phyloP scores from a whole-genome alignment of 169 alveolate genomes.

The Perkinsus marinus region DNA sequence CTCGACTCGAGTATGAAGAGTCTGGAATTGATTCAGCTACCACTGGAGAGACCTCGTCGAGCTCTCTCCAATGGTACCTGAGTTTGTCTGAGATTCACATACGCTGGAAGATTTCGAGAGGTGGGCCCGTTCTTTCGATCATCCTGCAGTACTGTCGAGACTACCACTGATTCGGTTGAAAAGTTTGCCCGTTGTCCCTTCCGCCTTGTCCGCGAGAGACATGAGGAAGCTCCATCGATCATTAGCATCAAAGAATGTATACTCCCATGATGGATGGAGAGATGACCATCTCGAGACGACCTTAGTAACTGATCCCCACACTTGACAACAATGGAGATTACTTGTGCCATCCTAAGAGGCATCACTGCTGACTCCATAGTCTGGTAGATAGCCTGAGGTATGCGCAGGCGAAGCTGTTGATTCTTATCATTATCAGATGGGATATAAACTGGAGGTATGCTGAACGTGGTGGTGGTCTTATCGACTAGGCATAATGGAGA shows the following conservation, averaged over 20 bases:
- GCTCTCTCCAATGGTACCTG: too few species aligned
- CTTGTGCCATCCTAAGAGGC: not conserved
- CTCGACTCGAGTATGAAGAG: too few species aligned
- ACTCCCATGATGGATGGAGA: not conserved
- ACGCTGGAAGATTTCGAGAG: not conserved
- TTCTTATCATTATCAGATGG: not conserved
- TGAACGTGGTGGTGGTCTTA: not conserved
- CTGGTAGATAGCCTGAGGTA: not conserved
- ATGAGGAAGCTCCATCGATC: not conserved
- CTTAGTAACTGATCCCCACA: not conserved
- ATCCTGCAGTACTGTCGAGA: not conserved
- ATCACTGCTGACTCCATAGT: not conserved
- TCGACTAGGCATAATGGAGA: not conserved
- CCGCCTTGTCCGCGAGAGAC: not conserved
- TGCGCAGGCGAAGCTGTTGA: not conserved
- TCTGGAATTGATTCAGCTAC: too few species aligned
- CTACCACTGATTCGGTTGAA: not conserved
- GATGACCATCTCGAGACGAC: not conserved
- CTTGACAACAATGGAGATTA: not conserved
- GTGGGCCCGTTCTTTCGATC: not conserved
- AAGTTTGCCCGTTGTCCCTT: not conserved
- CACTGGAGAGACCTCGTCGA: too few species aligned
- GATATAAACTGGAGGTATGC: not conserved
- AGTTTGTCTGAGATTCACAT: not conserved
- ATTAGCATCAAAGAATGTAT: not conserved